Evolutionary conservation across 495 filamentous ascomycete species (phyloP).

Genomic region (Hyaloscypha bicolor): DNA sequence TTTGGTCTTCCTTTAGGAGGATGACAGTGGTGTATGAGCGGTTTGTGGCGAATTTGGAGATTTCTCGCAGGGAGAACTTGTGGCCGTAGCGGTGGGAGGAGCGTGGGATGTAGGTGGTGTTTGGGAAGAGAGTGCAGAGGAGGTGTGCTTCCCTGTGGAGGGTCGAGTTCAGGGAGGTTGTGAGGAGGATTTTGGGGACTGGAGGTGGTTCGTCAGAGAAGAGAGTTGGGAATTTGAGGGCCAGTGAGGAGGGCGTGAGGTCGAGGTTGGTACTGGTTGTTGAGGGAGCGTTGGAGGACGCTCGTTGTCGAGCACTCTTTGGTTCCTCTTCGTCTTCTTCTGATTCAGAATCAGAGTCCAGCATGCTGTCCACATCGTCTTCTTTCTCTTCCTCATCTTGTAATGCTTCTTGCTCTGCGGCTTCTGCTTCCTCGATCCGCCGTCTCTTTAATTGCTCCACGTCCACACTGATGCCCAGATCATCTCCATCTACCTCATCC

Average conservation of each 20-base stretch:
- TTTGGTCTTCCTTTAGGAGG: conserved; percentile 82
- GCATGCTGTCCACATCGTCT: conserved; percentile 75
- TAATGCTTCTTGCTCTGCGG: conserved; percentile 48
- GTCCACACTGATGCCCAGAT: conserved; percentile 74
- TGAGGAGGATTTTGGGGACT: conserved; percentile 83
- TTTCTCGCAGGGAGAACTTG: conserved; percentile 89
- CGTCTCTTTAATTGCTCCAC: conserved; percentile 74
- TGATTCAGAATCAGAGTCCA: conserved; percentile 56
- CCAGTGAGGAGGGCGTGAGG: conserved; percentile 67
- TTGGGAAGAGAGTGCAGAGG: conserved; percentile 80
- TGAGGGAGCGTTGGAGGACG: conserved; percentile 53
- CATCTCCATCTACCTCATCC: conserved; percentile 78
- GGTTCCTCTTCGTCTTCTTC: conserved; percentile 45
- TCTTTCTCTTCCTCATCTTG: conserved; percentile 50
- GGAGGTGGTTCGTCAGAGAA: conserved; percentile 64
- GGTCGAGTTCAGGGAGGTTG: conserved; percentile 81
- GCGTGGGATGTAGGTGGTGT: conserved; percentile 83
- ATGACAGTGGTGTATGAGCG: conserved; percentile 78
- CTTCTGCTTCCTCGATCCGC: conserved; percentile 66
- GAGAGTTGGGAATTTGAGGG: conserved; percentile 78
- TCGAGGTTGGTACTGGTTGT: conserved; percentile 72
- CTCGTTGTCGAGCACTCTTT: conserved; percentile 30
- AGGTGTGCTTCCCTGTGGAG: conserved; percentile 80
- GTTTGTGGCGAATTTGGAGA: conserved; percentile 79
- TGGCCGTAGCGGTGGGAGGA: conserved; percentile 77